These are phyloP conservation scores for Leccinellum luteum DNA, from an alignment of 768 basidiomycete genomes.

Conservation along the genomic window DNA sequence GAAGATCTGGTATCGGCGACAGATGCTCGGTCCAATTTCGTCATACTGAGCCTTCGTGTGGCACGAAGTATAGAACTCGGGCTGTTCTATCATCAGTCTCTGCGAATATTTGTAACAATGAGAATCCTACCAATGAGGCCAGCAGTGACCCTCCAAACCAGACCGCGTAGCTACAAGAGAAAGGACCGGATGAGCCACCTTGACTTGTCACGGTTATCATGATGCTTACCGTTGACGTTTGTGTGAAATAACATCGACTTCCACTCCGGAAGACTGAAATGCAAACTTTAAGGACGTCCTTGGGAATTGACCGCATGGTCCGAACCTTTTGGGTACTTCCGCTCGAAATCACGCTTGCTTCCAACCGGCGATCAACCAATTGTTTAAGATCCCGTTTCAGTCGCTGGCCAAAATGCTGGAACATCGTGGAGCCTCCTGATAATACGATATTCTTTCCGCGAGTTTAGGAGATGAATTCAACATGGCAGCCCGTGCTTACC, in stretches of 20 bases:
- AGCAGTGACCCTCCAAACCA: conserved; percentile 98
- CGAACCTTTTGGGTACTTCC: conserved; percentile 75
- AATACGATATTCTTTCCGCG: conserved; percentile 86
- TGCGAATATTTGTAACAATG: not conserved
- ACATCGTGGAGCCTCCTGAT: conserved; percentile 98
- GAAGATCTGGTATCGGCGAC: conserved; percentile 90
- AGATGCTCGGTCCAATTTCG: conserved; percentile 89
- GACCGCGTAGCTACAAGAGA: conserved; percentile 70
- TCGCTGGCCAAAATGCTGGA: conserved; percentile 96
- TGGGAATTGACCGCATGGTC: not conserved
- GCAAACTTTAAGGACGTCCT: conserved; percentile 2
- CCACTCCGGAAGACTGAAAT: conserved; percentile 86
- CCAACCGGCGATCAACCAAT: conserved; percentile 86
- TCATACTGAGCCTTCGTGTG: conserved; percentile 95
- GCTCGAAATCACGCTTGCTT: conserved; percentile 68
- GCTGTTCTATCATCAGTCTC: conserved; percentile 43
- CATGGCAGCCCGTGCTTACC: conserved; percentile 38
- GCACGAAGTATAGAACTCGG: conserved; percentile 93
- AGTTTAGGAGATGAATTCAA: not conserved
- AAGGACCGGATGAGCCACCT: conserved; percentile 8
- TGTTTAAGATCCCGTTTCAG: conserved; percentile 95
- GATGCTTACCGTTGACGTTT: conserved; percentile 81
- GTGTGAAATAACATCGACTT: conserved; percentile 98
- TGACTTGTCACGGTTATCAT: not conserved
- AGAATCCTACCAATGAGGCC: conserved; percentile 73